Percentiles rank a stretch among this genome's conserved stretches.
phyloP scores from a whole-genome alignment of 352 stramenopile genomes.

The Globisporangium recalcitrans region DNA sequence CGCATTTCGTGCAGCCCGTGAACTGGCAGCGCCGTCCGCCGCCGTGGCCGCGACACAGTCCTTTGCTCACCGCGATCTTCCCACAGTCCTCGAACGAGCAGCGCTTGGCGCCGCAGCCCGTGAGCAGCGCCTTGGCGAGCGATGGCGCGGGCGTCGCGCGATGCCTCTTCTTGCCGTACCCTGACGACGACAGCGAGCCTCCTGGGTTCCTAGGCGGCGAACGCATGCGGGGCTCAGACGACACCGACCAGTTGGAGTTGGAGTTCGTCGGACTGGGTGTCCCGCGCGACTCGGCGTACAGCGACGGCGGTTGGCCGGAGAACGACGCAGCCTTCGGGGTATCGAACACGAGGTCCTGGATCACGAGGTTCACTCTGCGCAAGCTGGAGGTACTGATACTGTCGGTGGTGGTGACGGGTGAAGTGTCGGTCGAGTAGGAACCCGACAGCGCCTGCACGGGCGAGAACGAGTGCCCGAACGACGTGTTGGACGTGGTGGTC shows the following conservation, averaged over 20 bases:
- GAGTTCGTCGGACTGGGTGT: conserved; percentile 12
- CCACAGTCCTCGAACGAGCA: conserved; percentile 63
- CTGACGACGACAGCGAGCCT: neutral
- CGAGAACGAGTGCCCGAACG: conserved; percentile 1
- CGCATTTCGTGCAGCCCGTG: conserved; percentile 58
- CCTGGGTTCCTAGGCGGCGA: neutral
- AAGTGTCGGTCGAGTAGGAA: neutral
- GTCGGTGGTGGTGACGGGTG: neutral
- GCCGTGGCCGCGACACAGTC: conserved; percentile 64
- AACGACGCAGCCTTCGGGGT: conserved; percentile 3
- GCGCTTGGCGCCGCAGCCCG: conserved; percentile 54
- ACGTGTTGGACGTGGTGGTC: neutral
- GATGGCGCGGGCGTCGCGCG: conserved; percentile 37
- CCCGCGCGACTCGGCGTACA: neutral
- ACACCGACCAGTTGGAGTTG: conserved; percentile 5
- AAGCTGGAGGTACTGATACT: neutral
- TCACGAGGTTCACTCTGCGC: neutral
- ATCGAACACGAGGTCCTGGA: conserved; percentile 3
- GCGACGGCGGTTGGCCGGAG: neutral
- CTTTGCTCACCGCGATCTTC: conserved; percentile 74
- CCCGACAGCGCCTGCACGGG: neutral
- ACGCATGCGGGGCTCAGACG: conserved; percentile 2
- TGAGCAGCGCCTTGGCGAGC: conserved; percentile 33
- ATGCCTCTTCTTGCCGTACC: conserved; percentile 37
- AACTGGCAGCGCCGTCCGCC: conserved; percentile 63